phyloP scores from a whole-genome alignment of 208 protist species.

The Trichomonas vaginalis region DNA sequence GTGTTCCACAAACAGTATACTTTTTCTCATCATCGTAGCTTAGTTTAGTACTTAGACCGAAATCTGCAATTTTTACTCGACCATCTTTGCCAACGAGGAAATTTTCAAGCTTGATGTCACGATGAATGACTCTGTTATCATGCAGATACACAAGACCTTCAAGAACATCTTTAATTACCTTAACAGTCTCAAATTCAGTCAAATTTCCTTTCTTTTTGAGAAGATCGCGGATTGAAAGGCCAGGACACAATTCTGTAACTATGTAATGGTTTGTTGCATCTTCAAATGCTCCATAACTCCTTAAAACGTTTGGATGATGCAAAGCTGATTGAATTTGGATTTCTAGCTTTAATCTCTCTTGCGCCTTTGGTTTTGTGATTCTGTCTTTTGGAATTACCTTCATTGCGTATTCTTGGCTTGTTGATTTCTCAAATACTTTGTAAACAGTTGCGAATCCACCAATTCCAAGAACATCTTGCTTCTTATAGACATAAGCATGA shows the following conservation, averaged over 20 bases:
- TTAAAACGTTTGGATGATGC: constrained; percentile 74
- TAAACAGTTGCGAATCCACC: not conserved
- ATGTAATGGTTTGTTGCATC: constrained; percentile 78
- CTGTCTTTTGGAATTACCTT: constrained; percentile 68
- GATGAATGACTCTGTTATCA: constrained; percentile 64
- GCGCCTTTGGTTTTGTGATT: not conserved
- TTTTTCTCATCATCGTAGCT: constrained; percentile 69
- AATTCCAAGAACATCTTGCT: not conserved
- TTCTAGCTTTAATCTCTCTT: constrained; percentile 57
- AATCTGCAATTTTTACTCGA: constrained; percentile 77
- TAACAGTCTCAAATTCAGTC: not conserved
- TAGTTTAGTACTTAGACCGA: constrained; percentile 67
- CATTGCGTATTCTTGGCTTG: constrained; percentile 51
- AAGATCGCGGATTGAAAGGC: not conserved
- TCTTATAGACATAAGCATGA: not conserved
- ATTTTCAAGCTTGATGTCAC: constrained; percentile 83
- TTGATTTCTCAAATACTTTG: not conserved
- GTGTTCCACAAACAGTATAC: constrained; percentile 21
- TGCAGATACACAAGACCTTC: not conserved
- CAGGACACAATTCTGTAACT: constrained; percentile 70
- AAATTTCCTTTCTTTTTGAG: not conserved
- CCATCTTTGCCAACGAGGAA: constrained; percentile 64
- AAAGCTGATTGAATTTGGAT: constrained; percentile 78
- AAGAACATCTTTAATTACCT: not conserved
- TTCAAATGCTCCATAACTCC: constrained; percentile 73